Evolutionary conservation across 2,329 filamentous ascomycete species (phyloP), one percentile per base, ranked within the genome.

Genomic region (Alternaria arborescens): DNA sequence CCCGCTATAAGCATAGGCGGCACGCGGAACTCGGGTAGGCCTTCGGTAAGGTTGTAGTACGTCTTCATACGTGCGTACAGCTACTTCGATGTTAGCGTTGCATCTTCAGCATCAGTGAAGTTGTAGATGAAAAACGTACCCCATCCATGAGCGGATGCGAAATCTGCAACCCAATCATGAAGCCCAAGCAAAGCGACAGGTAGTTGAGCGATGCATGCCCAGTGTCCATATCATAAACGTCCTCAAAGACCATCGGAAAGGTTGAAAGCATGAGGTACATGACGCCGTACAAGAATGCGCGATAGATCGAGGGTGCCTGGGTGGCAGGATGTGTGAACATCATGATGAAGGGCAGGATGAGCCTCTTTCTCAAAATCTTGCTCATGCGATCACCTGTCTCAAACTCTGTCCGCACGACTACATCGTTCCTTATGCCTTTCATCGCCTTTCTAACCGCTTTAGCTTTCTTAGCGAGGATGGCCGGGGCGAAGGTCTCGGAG

Each of bases 221-320:
- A 20, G 84, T 79, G 0, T 82, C 82, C 67, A 89, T 82, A 55
- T 81, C 71, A 66, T 91, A 91, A 12, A 81, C 76, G 0, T 74
- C 66, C 7, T 78, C 81, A 84, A 87, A 91, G 0, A 91, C 78
- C 0, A 76, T 70, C 0, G 88, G 84, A 61, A 89, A 89, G 2
- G 84, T 89, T 0, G 86, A 85, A 1, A 91, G 82, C n/a, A 88
- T 80, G 11, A 90, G 83, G 57, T 89, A 90, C 68, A 89, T 83
- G 3, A 88, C 74, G 0, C 88, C 88, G 62, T 88, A 89, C 36
- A 85, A 76, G 65, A 86, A 85, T 2, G 84, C 87, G 44, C 83
- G 82, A 61, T 87, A 84, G 2, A 86, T 40, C 0, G 85, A 80
- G 0, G 84, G 72, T n/a, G 83, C 79, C 70, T 88, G 86, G n/a